phyloP scores from a whole-genome alignment of 768 basidiomycete genomes.

The Boletus bicolor region DNA sequence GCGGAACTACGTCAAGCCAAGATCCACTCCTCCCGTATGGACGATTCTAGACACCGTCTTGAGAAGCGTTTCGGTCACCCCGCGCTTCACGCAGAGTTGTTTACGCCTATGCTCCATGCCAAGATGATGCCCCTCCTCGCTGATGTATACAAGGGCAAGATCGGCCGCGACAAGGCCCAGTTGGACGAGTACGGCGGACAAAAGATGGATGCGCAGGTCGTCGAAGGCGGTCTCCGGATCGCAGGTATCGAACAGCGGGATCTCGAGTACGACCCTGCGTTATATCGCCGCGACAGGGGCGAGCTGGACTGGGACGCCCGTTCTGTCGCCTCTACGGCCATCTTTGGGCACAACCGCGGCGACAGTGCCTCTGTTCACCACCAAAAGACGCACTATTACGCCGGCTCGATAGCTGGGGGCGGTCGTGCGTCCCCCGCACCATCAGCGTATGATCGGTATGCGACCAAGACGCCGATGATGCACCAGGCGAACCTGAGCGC shows the following conservation, averaged over 20 bases:
- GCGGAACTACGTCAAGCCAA: conserved; percentile 71
- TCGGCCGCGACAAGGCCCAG: conserved; percentile 59
- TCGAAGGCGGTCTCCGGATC: conserved; percentile 79
- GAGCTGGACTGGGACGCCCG: conserved; percentile 87
- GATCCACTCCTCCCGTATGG: conserved; percentile 74
- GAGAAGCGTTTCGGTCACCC: conserved; percentile 95
- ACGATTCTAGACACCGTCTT: conserved; percentile 68
- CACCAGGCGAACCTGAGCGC: conserved; percentile 30
- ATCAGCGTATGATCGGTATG: conserved; percentile 56
- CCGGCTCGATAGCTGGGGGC: conserved; percentile 31
- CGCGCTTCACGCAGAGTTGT: conserved; percentile 79
- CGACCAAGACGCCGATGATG: conserved; percentile 45
- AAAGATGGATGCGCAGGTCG: conserved; percentile 67
- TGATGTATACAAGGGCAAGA: conserved; percentile 75
- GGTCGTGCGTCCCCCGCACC: conserved; percentile 41
- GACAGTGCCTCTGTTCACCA: conserved; percentile 41
- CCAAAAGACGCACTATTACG: conserved; percentile 41
- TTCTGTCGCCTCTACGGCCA: conserved; percentile 61
- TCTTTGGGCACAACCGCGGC: conserved; percentile 40
- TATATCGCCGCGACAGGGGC: conserved; percentile 78
- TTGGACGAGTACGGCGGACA: conserved; percentile 77
- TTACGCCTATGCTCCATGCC: conserved; percentile 85
- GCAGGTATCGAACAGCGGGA: conserved; percentile 78
- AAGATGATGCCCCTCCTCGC: conserved; percentile 77
- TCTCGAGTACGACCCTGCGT: conserved; percentile 75